Conservation (phyloP, 306 rosid species). For the Hippophae tibetana region DNA sequence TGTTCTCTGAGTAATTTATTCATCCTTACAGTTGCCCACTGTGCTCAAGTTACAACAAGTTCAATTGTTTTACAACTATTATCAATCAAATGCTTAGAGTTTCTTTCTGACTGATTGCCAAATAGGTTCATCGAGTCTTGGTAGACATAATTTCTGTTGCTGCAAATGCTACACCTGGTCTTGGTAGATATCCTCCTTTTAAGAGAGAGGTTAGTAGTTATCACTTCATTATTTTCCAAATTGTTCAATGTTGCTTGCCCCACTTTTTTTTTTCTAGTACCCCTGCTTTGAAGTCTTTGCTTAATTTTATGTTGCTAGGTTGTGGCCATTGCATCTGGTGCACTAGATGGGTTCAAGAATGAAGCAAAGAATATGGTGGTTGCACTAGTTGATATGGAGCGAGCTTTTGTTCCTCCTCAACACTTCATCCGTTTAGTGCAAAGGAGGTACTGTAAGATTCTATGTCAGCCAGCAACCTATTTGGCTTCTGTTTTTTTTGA, state of each 20-base stretch:
- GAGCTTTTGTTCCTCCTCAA: slow-evolving; percentile 1
- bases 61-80: too few species aligned
- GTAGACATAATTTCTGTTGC: neutral
- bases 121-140: neutral
- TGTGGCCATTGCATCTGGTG: neutral
- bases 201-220: neutral
- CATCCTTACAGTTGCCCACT: too few species aligned
- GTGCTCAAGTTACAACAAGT: too few species aligned
- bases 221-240: too few species aligned
- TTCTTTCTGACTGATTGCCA: neutral
- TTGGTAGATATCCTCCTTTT: neutral
- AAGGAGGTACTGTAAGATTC: neutral
- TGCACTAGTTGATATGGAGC: neutral
- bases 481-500: neutral
- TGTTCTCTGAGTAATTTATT: too few species aligned
- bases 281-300: neutral
- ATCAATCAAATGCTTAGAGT: neutral
- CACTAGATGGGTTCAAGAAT: neutral
- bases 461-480: neutral
- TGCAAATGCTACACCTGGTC: slow-evolving; percentile 1
- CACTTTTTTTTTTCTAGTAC: too few species aligned
- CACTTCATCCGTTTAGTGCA: slow-evolving; percentile 2
- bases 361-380: neutral
- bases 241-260: too few species aligned
- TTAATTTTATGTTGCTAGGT: neutral